phyloP scores from a whole-genome alignment of 2,329 filamentous ascomycete genomes.

The Plenodomus tracheiphilus region DNA sequence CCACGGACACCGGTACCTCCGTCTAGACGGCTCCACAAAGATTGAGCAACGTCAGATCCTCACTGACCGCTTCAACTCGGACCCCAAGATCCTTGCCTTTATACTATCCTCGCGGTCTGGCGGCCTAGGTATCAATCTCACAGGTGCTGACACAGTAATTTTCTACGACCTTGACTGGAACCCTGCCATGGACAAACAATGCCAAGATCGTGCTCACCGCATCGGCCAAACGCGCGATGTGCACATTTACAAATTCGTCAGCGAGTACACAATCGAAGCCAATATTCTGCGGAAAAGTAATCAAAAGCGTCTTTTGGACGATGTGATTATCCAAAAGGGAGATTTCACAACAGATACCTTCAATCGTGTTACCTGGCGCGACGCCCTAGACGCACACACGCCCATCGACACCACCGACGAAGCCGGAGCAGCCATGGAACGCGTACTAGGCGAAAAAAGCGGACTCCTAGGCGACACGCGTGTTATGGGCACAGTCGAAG shows the following conservation, averaged over 20 bases:
- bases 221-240: constrained; percentile 98
- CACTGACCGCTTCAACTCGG: constrained; percentile 95
- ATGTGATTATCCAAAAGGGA: constrained; percentile 97
- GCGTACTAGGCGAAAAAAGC: constrained; percentile 71
- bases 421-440: constrained; percentile 81
- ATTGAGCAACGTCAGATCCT: constrained; percentile 94
- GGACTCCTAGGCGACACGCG: constrained; percentile 62
- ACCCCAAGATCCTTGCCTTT: constrained; percentile 89
- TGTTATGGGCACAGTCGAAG: constrained; percentile 86
- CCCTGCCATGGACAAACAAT: constrained; percentile 99
- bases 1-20: constrained; percentile 93
- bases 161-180: constrained; percentile 99
- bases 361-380: constrained; percentile 71
- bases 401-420: constrained; percentile 57
- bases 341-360: constrained; percentile 98
- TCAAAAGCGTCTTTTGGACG: constrained; percentile 96
- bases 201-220: constrained; percentile 93
- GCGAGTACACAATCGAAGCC: constrained; percentile 81
- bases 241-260: constrained; percentile 79
- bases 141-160: constrained; percentile 94
- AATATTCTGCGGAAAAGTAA: constrained; percentile 96
- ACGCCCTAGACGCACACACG: constrained; percentile 62
- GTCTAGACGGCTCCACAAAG: constrained; percentile 94
- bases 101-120: constrained; percentile 94
- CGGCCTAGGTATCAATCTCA: constrained; percentile 93